Conservation (phyloP, 768 basidiomycete genomes). For the Stropharia rugosoannulata region DNA sequence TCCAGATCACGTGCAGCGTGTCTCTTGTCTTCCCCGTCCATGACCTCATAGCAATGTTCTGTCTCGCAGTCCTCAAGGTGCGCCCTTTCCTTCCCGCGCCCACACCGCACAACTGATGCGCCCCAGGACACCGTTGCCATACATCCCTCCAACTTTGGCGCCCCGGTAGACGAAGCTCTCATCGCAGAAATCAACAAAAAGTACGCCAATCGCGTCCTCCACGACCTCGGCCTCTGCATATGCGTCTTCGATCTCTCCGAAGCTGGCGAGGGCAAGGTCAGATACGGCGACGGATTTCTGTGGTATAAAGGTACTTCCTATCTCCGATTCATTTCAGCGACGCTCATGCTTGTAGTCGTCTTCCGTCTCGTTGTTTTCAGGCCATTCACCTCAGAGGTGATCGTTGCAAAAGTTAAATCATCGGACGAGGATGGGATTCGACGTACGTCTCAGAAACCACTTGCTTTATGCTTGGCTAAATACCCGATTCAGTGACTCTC, state of each 20-base stretch:
- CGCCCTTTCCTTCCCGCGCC: neutral
- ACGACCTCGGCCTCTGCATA: conserved; percentile 89
- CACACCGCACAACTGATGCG: neutral
- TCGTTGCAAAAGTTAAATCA: conserved; percentile 86
- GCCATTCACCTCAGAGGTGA: conserved; percentile 87
- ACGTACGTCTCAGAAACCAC: conserved; percentile 45
- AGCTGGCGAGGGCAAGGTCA: conserved; percentile 87
- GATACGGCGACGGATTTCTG: conserved; percentile 91
- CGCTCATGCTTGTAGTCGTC: conserved; percentile 49
- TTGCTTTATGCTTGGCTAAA: neutral
- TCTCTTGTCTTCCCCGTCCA: neutral
- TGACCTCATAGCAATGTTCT: conserved; percentile 8
- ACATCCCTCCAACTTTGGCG: conserved; percentile 83
- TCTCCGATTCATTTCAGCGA: neutral
- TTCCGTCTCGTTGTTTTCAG: conserved; percentile 91
- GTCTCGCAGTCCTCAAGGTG: conserved; percentile 40
- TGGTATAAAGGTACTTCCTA: conserved; percentile 81
- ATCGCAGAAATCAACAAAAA: conserved; percentile 90
- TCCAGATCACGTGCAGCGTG: neutral
- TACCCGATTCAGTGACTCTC: conserved; percentile 58
- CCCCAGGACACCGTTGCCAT: conserved; percentile 86
- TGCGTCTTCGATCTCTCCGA: conserved; percentile 86
- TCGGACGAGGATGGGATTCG: conserved; percentile 85
- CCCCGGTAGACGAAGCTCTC: conserved; percentile 76
- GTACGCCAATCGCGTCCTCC: conserved; percentile 89